Conservation (phyloP, 306 rosid species). For the Vigna angularis region DNA sequence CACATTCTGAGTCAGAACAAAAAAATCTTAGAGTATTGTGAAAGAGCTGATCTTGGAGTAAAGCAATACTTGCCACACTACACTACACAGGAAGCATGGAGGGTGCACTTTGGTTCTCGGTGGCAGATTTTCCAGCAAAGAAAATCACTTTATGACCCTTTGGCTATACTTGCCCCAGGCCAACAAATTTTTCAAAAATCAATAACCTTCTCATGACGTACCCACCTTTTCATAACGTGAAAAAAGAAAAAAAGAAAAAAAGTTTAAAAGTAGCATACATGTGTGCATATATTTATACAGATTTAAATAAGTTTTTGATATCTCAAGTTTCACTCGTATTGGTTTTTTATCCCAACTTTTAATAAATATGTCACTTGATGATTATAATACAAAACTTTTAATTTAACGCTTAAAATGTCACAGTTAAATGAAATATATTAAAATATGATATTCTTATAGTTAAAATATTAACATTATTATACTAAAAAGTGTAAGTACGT, state of each 20-base stretch:
- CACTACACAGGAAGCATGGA: constrained; percentile 76
- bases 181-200: constrained; percentile 85
- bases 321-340: no score
- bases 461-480: no score
- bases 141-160: constrained; percentile 89
- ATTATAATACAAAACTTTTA: no score
- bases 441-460: no score
- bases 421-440: no score
- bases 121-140: constrained; percentile 78
- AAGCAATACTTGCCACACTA: constrained; percentile 94
- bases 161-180: constrained; percentile 90
- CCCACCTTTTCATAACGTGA: constrained; percentile 22
- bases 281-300: no score
- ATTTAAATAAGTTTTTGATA: no score
- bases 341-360: no score
- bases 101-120: constrained; percentile 84
- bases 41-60: constrained; percentile 70
- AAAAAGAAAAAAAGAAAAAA: not conserved
- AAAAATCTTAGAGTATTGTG: constrained; percentile 86
- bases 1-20: constrained; percentile 77
- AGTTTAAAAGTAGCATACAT: not conserved
- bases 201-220: constrained; percentile 56
- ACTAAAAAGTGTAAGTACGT: no score
- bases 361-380: no score
- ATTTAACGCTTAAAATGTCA: no score